Percentiles rank a stretch among this genome's conserved stretches.
These are phyloP conservation scores for Botrytis hyacinthi DNA, from an alignment of 2,329 filamentous ascomycete genomes.

Conservation along the genomic window DNA sequence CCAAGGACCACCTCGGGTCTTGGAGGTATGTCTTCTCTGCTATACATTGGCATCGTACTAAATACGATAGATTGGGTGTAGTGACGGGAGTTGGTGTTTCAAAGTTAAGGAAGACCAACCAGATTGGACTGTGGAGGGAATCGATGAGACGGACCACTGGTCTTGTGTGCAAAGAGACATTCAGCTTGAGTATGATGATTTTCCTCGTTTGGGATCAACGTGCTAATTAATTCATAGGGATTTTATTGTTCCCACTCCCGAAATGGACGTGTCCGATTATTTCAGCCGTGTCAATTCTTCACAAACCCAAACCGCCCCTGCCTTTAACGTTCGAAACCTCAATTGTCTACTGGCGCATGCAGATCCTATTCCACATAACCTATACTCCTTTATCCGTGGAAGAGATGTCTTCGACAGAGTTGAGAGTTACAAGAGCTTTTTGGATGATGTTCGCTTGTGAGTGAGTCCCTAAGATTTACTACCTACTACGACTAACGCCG, in stretches of 20 bases:
- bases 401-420: constrained; percentile 36
- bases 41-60: background rate
- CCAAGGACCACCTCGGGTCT: constrained; percentile 30
- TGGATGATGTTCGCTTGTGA: constrained; percentile 36
- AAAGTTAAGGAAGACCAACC: constrained; percentile 32
- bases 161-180: constrained; percentile 26
- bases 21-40: constrained; percentile 26
- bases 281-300: constrained; percentile 28
- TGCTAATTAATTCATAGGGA: constrained; percentile 27
- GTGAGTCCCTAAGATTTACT: constrained; percentile 1
- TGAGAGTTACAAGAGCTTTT: constrained; percentile 35
- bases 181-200: constrained; percentile 23
- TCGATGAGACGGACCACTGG: constrained; percentile 38
- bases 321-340: constrained; percentile 36
- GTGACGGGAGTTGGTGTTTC: constrained; percentile 36
- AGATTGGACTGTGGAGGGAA: constrained; percentile 36
- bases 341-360: constrained; percentile 31
- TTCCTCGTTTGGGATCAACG: background rate
- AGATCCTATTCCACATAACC: constrained; percentile 32
- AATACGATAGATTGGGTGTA: constrained; percentile 30
- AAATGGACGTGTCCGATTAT: constrained; percentile 27
- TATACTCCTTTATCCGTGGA: constrained; percentile 35
- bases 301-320: constrained; percentile 30
- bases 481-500: constrained; percentile 8
- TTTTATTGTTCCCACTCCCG: constrained; percentile 27